A percentile compares a stretch with the other conserved stretches of the same genome.
Conservation (phyloP, 768 basidiomycete species). For the Mycena polygramma region DNA sequence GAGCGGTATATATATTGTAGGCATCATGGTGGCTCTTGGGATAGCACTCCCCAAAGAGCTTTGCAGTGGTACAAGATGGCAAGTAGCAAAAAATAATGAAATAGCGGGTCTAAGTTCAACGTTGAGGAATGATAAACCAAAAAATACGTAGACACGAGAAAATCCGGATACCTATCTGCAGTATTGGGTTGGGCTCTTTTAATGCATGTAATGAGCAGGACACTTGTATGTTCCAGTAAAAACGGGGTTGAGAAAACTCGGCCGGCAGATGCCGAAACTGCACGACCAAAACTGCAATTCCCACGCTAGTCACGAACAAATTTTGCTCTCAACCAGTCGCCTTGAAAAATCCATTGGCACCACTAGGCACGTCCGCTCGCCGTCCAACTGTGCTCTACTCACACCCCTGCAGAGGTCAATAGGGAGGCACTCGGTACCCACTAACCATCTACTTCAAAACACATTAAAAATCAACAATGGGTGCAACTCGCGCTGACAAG, state of each 20-base stretch:
- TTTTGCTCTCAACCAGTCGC: slow-evolving; percentile 60
- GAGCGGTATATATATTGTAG: no score
- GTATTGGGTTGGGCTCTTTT: no score
- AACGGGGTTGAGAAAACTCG: neutral
- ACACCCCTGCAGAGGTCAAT: slow-evolving; percentile 82
- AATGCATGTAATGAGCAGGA: no score
- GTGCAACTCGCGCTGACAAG: slow-evolving; percentile 92
- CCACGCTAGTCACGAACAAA: slow-evolving; percentile 23
- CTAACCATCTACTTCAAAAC: slow-evolving; percentile 34
- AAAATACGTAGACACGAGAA: no score
- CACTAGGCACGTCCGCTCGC: slow-evolving; percentile 61
- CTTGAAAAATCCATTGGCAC: slow-evolving; percentile 98
- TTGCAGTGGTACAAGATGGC: no score
- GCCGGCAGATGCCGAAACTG: slow-evolving; percentile 32
- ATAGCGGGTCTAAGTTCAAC: no score
- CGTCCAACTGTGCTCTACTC: slow-evolving; percentile 6
- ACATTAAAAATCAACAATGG: slow-evolving; percentile 74
- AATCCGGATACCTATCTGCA: no score
- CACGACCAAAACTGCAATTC: slow-evolving; percentile 10
- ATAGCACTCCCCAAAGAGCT: no score
- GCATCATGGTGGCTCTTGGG: no score
- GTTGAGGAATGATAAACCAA: no score
- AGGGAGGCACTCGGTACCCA: slow-evolving; percentile 81
- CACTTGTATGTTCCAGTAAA: no score
- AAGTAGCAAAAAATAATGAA: no score